Evolutionary conservation across 192 early-diverging fungal species (phyloP).

Genomic region (Haplosporangium gracile): DNA sequence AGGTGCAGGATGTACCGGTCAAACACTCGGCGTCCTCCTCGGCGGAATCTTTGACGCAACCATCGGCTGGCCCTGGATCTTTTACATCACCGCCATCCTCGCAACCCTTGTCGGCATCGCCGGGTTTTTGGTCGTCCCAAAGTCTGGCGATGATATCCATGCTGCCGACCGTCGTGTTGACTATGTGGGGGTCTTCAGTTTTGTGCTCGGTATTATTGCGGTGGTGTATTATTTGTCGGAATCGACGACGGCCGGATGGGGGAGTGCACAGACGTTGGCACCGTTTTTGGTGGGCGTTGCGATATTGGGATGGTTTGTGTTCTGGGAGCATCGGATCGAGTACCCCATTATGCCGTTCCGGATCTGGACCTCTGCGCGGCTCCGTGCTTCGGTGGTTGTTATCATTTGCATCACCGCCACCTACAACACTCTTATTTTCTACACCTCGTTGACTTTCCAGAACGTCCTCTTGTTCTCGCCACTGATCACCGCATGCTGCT

Average conservation of each 20-base stretch:
- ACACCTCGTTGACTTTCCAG: constrained; percentile 61
- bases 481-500: constrained; percentile 61
- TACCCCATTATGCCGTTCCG: constrained; percentile 61
- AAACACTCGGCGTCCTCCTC: constrained; percentile 42
- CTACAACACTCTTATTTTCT: constrained; percentile 60
- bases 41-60: constrained; percentile 56
- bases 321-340: constrained; percentile 41
- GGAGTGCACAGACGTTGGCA: constrained; percentile 30
- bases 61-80: constrained; percentile 60
- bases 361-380: constrained; percentile 55
- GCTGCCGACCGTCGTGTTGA: constrained; percentile 35
- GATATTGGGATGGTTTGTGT: constrained; percentile 47
- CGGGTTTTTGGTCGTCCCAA: constrained; percentile 42
- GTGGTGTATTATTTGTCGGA: constrained; percentile 50
- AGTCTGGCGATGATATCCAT: neutral
- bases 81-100: constrained; percentile 52
- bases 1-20: constrained; percentile 41
- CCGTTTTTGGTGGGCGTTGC: constrained; percentile 53
- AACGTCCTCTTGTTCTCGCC: constrained; percentile 51
- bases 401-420: constrained; percentile 36
- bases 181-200: constrained; percentile 21
- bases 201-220: constrained; percentile 43
- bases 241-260: constrained; percentile 38
- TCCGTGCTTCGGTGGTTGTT: constrained; percentile 47
- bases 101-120: constrained; percentile 19